These are phyloP conservation scores for Rhododendron kiyosumense DNA, from an alignment of 148 eudicot genomes.

Conservation along the genomic window DNA sequence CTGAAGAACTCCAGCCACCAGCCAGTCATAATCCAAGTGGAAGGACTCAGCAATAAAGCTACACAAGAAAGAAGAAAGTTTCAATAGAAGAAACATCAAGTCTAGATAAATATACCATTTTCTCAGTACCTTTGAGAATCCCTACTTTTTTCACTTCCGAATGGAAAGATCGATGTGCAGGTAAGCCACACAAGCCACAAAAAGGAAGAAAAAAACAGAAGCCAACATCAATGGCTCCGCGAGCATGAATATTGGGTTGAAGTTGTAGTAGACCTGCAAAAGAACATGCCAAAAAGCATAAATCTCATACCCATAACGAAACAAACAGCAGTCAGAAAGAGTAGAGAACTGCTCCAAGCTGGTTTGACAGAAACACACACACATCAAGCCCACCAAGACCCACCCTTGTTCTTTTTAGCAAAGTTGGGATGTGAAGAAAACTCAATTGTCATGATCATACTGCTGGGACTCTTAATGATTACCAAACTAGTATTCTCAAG, in stretches of 20 bases:
- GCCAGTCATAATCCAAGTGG: background rate
- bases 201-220: slow-evolving; percentile 68
- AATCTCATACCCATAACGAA: background rate
- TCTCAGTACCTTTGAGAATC: slow-evolving; percentile 12
- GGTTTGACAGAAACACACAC: background rate
- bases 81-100: background rate
- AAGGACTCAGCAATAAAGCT: slow-evolving; percentile 1
- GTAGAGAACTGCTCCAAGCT: background rate
- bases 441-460: background rate
- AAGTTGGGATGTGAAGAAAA: background rate
- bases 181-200: slow-evolving; percentile 68
- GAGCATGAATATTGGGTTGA: slow-evolving; percentile 84
- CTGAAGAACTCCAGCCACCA: background rate
- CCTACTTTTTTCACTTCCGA: slow-evolving; percentile 39
- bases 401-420: background rate
- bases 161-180: slow-evolving; percentile 74
- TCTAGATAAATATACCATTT: background rate
- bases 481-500: background rate
- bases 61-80: background rate
- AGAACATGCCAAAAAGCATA: background rate
- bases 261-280: slow-evolving; percentile 82
- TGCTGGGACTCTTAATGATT: background rate
- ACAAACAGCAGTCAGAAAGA: background rate
- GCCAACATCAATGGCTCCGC: slow-evolving; percentile 91
- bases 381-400: background rate